Evolutionary conservation across 495 filamentous ascomycete species (phyloP), one percentile per base, ranked within the genome.

Genomic region (Aspergillus avenaceus): DNA sequence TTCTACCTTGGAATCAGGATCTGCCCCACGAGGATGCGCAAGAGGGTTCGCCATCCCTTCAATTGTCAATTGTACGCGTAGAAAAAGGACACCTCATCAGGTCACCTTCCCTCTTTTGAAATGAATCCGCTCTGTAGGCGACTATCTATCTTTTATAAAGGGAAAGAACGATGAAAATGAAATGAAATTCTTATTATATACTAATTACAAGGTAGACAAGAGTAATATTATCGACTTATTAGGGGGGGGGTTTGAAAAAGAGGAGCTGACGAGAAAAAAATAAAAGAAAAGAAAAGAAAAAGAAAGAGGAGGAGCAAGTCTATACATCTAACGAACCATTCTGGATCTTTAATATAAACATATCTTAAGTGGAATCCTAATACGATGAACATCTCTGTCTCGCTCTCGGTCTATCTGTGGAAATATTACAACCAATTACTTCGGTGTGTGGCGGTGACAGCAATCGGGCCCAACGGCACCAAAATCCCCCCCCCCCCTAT

Each of bases 21-120:
- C 41, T 53, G 62, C 59, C 62, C 62, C 59, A 65, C 62, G 62
- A 65, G 62, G 59, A 62, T 58, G 56, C 53, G 56, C 55, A 59
- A 58, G 53, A 49, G 49, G 22, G 45, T 56, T 56, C 45, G 45
- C 54, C 56, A 59, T 59, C 56, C 43, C 45, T 49, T 25, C 31
- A 28, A 32, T 14, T 18, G 21, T 19, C 19, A 25, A n/a, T 26
- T 27, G 22, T 16, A 14, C 14, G 24, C 19, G n/a, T n/a, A n/a
- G 3, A 45, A 27, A 47, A 41, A 54, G 48, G 52, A 52, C 52
- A 43, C 45, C 49, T 58, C 50, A 47, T 44, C 45, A 24, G 41
- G 23, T 26, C 11, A 11, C 22, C 23, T 4, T 38, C 16, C 34
- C 13, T n/a, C n/a, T n/a, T n/a, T n/a, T n/a, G 14, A 38, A 38